Evolutionary conservation across 805 yeast genomes (phyloP).

Genomic region (Middelhovenomyces tepae): DNA sequence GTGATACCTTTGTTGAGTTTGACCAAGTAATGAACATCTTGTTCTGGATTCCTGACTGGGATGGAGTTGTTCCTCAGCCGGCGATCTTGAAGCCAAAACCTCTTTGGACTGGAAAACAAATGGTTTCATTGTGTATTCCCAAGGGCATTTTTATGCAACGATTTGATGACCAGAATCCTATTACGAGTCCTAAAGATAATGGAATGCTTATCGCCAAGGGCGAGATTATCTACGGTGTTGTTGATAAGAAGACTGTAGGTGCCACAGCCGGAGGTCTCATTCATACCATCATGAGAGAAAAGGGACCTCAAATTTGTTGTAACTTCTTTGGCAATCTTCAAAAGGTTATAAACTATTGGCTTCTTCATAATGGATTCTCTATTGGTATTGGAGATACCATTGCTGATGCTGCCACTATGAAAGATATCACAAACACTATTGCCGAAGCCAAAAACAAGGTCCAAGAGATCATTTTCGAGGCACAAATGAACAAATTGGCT

Average conservation of each 20-base stretch:
- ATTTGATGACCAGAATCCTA: constrained; percentile 80
- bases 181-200: constrained; percentile 78
- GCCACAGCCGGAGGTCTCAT: constrained; percentile 97
- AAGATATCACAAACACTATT: constrained; percentile 84
- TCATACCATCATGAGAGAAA: constrained; percentile 95
- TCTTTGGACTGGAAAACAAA: constrained; percentile 95
- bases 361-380: constrained; percentile 92
- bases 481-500: constrained; percentile 77
- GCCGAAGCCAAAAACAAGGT: constrained; percentile 90
- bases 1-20: constrained; percentile 81
- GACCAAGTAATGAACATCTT: constrained; percentile 94
- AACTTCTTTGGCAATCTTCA: constrained; percentile 86
- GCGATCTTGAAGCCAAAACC: constrained; percentile 92
- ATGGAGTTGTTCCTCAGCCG: constrained; percentile 94
- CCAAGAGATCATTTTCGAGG: constrained; percentile 85
- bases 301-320: constrained; percentile 87
- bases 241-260: constrained; percentile 96
- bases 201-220: constrained; percentile 97
- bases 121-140: constrained; percentile 87
- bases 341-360: constrained; percentile 93
- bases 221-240: constrained; percentile 95
- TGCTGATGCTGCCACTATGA: constrained; percentile 96
- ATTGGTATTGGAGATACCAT: constrained; percentile 99
- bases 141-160: constrained; percentile 92
- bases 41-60: constrained; percentile 99